A percentile compares a stretch with the other conserved stretches of the same genome.
These are phyloP conservation scores for Lentinula sp. DNA, from an alignment of 768 basidiomycete species.

Conservation along the genomic window DNA sequence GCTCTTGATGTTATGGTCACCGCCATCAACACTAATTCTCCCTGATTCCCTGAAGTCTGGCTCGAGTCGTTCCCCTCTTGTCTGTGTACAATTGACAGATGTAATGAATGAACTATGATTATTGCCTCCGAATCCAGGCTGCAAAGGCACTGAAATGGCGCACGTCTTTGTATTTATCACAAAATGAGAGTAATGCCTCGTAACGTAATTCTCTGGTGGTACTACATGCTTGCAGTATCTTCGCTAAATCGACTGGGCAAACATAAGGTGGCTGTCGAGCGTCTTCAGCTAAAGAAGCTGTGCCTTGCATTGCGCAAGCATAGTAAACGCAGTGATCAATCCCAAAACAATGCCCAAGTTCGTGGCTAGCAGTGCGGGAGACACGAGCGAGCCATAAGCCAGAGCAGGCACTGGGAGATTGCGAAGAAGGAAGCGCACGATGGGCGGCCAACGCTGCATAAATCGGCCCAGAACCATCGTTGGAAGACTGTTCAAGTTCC, in stretches of 20 bases:
- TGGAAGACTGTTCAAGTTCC: neutral
- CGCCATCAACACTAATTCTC: conserved; percentile 1
- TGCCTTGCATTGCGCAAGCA: conserved; percentile 32
- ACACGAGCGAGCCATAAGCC: conserved; percentile 28
- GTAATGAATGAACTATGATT: neutral
- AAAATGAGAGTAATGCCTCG: conserved; percentile 20
- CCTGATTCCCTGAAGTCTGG: neutral
- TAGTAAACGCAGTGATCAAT: conserved; percentile 34
- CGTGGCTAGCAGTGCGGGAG: conserved; percentile 29
- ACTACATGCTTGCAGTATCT: conserved; percentile 21
- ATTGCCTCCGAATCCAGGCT: conserved; percentile 15
- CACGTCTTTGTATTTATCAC: conserved; percentile 16
- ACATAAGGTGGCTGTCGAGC: conserved; percentile 29
- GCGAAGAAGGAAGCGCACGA: conserved; percentile 9
- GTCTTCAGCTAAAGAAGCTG: conserved; percentile 23
- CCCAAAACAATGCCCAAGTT: conserved; percentile 35
- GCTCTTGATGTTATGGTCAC: conserved; percentile 34
- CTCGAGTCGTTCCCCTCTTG: neutral
- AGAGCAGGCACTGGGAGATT: conserved; percentile 11
- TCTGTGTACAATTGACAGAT: too few relatives aligned
- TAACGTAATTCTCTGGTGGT: conserved; percentile 15
- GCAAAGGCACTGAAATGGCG: conserved; percentile 24
- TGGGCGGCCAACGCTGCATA: conserved; percentile 16
- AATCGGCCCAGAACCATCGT: conserved; percentile 10
- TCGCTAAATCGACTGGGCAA: conserved; percentile 26